Conservation (phyloP, 139 green algal species). For the Micractinium conductrix region DNA sequence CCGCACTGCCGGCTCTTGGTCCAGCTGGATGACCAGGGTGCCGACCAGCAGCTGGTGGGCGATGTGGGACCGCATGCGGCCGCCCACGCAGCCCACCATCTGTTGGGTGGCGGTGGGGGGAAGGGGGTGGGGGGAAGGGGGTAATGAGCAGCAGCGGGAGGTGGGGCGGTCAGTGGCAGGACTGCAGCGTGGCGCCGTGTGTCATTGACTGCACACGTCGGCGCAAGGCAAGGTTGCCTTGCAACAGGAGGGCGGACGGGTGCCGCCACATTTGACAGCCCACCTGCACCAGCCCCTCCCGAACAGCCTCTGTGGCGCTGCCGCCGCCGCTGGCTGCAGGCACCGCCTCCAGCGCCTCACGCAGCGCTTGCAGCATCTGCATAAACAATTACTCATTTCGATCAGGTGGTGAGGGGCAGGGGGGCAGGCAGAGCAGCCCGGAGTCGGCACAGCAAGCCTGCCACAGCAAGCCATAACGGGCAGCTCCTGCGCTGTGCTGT, state of each 20-base stretch:
- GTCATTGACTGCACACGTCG: background rate
- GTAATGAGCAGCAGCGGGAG: no score
- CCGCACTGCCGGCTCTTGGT: slow-evolving; percentile 32
- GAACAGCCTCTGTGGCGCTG: background rate
- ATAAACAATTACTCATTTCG: no score
- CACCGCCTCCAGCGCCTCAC: slow-evolving; percentile 5
- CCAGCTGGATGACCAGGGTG: slow-evolving; percentile 45
- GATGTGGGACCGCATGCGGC: slow-evolving; percentile 1
- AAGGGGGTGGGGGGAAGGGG: no score
- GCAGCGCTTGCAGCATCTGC: slow-evolving; percentile 37
- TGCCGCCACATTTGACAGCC: background rate
- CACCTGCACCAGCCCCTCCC: slow-evolving; percentile 29
- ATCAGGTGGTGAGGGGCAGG: no score
- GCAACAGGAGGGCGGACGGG: background rate
- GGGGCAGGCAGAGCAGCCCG: background rate
- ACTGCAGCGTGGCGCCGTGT: background rate
- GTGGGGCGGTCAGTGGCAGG: background rate
- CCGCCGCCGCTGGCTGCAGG: background rate
- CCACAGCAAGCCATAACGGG: background rate
- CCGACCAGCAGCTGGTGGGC: slow-evolving; percentile 44
- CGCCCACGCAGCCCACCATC: slow-evolving; percentile 27
- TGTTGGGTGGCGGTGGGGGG: slow-evolving; percentile 10
- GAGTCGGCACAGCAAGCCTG: background rate
- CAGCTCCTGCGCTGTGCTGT: background rate
- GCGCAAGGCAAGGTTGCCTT: background rate